Percentiles rank a stretch among this genome's conserved stretches.
Evolutionary conservation across 495 filamentous ascomycete species (phyloP).

Genomic region (Rhizodiscina lignyota): DNA sequence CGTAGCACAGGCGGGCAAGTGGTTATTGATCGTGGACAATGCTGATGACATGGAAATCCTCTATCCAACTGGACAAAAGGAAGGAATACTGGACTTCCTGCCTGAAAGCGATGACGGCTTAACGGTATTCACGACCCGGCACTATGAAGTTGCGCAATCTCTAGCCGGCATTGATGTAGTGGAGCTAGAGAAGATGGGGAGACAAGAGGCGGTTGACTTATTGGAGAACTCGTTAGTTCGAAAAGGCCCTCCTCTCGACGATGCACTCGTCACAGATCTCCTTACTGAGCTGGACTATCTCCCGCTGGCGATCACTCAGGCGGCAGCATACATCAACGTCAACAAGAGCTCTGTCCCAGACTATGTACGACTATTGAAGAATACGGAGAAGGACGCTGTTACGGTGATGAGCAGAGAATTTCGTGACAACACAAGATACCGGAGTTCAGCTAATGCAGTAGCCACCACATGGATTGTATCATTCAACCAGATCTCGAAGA

Average conservation of each 20-base stretch:
- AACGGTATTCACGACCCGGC: slow-evolving; percentile 14
- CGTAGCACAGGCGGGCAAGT: slow-evolving; percentile 5
- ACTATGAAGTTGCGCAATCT: slow-evolving; percentile 5
- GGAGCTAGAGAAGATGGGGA: slow-evolving; percentile 9
- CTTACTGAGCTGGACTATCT: slow-evolving; percentile 11
- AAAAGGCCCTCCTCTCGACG: slow-evolving; percentile 8
- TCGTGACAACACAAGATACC: slow-evolving; percentile 11
- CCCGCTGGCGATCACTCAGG: slow-evolving; percentile 17
- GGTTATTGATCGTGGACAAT: slow-evolving; percentile 13
- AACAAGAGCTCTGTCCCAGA: slow-evolving; percentile 10
- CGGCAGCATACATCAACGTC: slow-evolving; percentile 15
- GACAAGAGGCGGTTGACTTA: slow-evolving; percentile 8
- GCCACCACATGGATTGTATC: slow-evolving; percentile 14
- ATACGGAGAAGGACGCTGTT: slow-evolving; percentile 13
- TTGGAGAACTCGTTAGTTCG: slow-evolving; percentile 7
- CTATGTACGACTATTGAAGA: slow-evolving; percentile 10
- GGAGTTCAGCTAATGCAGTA: slow-evolving; percentile 8
- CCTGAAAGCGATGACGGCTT: slow-evolving; percentile 11
- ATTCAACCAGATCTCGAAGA: slow-evolving; percentile 9
- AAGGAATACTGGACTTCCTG: slow-evolving; percentile 10
- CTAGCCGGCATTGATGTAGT: slow-evolving; percentile 11
- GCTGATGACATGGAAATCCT: slow-evolving; percentile 14
- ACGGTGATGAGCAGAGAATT: slow-evolving; percentile 14
- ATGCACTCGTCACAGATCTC: slow-evolving; percentile 3
- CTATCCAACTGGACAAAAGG: slow-evolving; percentile 2